phyloP scores from a whole-genome alignment of 78 protist species.

The Speleostelium caveatum region DNA sequence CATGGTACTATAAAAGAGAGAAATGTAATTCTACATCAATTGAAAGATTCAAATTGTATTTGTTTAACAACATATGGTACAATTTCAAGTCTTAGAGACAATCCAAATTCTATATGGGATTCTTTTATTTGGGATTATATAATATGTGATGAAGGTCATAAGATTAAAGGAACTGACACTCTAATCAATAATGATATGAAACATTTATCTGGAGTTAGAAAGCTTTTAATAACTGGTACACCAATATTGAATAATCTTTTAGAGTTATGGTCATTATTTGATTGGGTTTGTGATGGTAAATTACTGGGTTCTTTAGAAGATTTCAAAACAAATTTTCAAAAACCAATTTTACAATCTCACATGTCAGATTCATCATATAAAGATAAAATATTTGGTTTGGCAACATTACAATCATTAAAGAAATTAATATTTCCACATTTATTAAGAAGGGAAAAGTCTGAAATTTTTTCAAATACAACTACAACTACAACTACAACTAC shows the following conservation, averaged over 20 bases:
- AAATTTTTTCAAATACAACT: slow-evolving; percentile 8
- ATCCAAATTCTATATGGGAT: slow-evolving; percentile 65
- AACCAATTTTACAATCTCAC: slow-evolving; percentile 50
- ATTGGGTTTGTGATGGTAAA: slow-evolving; percentile 65
- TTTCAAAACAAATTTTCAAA: slow-evolving; percentile 34
- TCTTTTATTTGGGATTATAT: slow-evolving; percentile 71
- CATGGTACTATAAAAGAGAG: slow-evolving; percentile 39
- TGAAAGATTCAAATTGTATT: slow-evolving; percentile 59
- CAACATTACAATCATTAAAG: slow-evolving; percentile 61
- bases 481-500: neutral
- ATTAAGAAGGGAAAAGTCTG: slow-evolving; percentile 88
- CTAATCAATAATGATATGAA: slow-evolving; percentile 42
- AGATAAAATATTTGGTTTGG: slow-evolving; percentile 41
- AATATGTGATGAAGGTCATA: slow-evolving; percentile 70
- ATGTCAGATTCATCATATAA: neutral
- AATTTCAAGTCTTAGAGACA: slow-evolving; percentile 12
- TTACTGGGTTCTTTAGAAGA: slow-evolving; percentile 73
- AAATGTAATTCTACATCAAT: neutral
- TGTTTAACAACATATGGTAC: slow-evolving; percentile 81
- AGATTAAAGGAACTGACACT: slow-evolving; percentile 64
- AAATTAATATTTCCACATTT: slow-evolving; percentile 79
- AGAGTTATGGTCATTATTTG: slow-evolving; percentile 90
- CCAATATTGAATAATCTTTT: slow-evolving; percentile 89
- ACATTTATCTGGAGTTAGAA: slow-evolving; percentile 24
- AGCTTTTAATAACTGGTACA: slow-evolving; percentile 89